phyloP scores from a whole-genome alignment of 441 rosid species.

The Croton laevigatus region DNA sequence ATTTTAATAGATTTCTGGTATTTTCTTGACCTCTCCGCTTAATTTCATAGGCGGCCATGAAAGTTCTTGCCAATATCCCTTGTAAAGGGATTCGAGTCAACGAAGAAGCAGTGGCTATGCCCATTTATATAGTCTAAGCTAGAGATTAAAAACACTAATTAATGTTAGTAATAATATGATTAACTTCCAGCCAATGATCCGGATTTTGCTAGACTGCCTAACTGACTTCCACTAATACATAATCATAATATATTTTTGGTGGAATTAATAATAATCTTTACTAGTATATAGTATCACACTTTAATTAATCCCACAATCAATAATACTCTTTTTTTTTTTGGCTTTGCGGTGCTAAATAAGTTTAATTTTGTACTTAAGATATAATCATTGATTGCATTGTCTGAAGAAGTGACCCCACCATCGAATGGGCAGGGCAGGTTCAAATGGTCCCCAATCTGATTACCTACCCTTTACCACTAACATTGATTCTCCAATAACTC shows the following conservation, averaged over 20 bases:
- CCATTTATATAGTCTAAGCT: not conserved
- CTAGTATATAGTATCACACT: not conserved
- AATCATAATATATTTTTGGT: not conserved
- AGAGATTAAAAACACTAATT: not conserved
- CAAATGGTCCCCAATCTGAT: conserved; percentile 20
- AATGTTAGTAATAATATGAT: not conserved
- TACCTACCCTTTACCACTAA: conserved; percentile 18
- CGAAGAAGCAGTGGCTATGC: too few species aligned
- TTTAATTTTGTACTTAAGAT: not conserved
- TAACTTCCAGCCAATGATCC: conserved; percentile 5
- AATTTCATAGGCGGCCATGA: too few species aligned
- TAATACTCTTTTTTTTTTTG: not conserved
- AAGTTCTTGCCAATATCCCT: not conserved
- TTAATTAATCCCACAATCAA: not conserved
- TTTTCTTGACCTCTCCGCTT: not conserved
- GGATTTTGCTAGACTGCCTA: conserved; percentile 12
- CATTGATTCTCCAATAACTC: conserved; percentile 7
- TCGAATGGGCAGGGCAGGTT: conserved; percentile 8
- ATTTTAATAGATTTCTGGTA: not conserved
- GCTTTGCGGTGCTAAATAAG: not conserved
- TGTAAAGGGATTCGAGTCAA: not conserved
- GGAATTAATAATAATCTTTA: not conserved
- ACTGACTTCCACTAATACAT: conserved; percentile 22
- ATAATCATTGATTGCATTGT: conserved; percentile 14
- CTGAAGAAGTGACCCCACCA: conserved; percentile 19